These are phyloP conservation scores for Zygosaccharomyces sapae DNA, from an alignment of 1,139 yeast species.

Conservation along the genomic window DNA sequence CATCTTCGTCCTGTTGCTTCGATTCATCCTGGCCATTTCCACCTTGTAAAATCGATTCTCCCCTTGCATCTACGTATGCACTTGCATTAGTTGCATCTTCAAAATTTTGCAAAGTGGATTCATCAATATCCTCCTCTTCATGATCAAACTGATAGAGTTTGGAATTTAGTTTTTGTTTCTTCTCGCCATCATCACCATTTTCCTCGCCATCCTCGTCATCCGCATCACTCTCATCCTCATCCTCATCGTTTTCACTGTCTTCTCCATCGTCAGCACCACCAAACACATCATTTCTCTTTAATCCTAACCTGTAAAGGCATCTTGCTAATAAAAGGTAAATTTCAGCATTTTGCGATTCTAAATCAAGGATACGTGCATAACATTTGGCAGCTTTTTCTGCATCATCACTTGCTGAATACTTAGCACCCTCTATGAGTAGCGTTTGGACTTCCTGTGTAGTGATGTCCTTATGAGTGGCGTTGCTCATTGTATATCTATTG, in stretches of 20 bases:
- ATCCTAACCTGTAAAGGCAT: constrained; percentile 74
- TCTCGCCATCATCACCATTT: constrained; percentile 28
- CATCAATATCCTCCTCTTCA: constrained; percentile 41
- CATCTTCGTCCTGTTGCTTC: constrained; percentile 27
- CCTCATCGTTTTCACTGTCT: constrained; percentile 22
- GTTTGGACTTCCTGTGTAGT: constrained; percentile 26
- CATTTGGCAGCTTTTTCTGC: constrained; percentile 66
- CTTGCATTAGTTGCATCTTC: constrained; percentile 35
- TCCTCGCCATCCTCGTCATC: constrained; percentile 10
- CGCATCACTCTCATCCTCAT: too few species aligned
- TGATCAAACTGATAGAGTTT: constrained; percentile 57
- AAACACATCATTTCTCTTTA: constrained; percentile 70
- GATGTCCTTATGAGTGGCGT: constrained; percentile 1
- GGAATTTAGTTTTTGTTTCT: constrained; percentile 32
- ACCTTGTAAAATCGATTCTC: constrained; percentile 18
- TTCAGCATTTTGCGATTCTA: constrained; percentile 47
- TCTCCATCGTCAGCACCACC: constrained; percentile 45
- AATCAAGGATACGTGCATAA: constrained; percentile 73
- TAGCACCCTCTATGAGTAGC: constrained; percentile 56
- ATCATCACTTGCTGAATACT: constrained; percentile 56
- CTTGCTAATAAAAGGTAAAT: constrained; percentile 82
- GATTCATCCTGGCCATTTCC: constrained; percentile 6
- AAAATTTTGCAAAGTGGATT: constrained; percentile 29
- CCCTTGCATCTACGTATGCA: constrained; percentile 29
- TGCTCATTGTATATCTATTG: constrained; percentile 1